phyloP scores from a whole-genome alignment of 805 yeast species.

The Clavispora asparagi region DNA sequence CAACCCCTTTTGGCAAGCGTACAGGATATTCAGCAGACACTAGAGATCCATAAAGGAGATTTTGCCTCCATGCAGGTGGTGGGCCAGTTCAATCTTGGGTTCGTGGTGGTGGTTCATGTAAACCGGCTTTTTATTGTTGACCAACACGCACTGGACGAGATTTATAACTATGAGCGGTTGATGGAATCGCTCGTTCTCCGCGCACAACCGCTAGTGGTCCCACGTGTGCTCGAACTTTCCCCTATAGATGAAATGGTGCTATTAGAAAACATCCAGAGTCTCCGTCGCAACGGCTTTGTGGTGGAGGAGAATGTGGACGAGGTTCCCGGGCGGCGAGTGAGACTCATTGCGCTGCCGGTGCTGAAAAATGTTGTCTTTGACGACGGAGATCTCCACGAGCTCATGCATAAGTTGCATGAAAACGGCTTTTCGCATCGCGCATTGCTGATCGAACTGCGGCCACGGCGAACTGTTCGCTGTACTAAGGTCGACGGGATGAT shows the following conservation, averaged over 20 bases:
- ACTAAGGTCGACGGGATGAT: constrained; percentile 77
- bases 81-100: constrained; percentile 96
- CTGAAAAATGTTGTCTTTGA: constrained; percentile 69
- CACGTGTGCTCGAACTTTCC: constrained; percentile 59
- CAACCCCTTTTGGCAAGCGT: neutral
- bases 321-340: constrained; percentile 53
- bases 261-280: constrained; percentile 50
- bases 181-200: constrained; percentile 53
- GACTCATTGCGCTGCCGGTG: constrained; percentile 61
- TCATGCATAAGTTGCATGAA: constrained; percentile 55
- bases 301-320: constrained; percentile 43
- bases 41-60: constrained; percentile 58
- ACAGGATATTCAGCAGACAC: constrained; percentile 11
- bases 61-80: constrained; percentile 70
- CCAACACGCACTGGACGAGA: constrained; percentile 98
- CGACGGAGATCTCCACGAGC: constrained; percentile 66
- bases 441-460: too few species aligned
- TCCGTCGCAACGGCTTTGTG: constrained; percentile 72
- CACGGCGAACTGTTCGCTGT: constrained; percentile 37
- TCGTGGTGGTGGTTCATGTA: constrained; percentile 62
- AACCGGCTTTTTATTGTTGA: constrained; percentile 79
- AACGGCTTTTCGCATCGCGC: neutral
- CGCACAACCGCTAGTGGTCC: constrained; percentile 54
- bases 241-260: constrained; percentile 75
- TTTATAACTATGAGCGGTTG: constrained; percentile 77